Evolutionary conservation across 2,329 filamentous ascomycete species (phyloP), one percentile per base, ranked within the genome.

Genomic region (Paradendryphiella salina): DNA sequence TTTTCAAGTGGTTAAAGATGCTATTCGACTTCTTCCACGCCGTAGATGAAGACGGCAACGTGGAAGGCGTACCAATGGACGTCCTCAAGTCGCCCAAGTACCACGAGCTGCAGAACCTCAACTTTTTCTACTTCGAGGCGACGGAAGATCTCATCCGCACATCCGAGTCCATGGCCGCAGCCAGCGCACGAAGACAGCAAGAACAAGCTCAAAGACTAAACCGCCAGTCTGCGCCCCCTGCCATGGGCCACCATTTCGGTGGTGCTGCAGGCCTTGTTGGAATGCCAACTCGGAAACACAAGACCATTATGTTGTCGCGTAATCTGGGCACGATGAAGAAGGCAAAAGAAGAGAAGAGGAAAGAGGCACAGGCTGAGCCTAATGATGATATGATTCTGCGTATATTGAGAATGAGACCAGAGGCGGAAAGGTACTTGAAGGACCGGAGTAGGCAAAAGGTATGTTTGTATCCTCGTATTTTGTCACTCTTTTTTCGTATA

Each of bases 341-440:
- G 69, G 91, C 89, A 33, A 97, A 97, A 75, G 91, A 96, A 72
- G 93, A 96, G 75, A 96, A 96, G 77, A 82, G 94, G 57, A 91
- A 92, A 64, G 93, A 97, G 71, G 90, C 91, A 1, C 94, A 99
- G 71, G 93, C 94, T 1, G 94, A 97, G 71, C 93, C 94, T 1
- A 96, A 88, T 70, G 94, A 99, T 73, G 94, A 99, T 71, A 97
- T 97, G 89, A 97, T 99, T 60, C 75, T 99, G 64, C 83, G 94
- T 15, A 99, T 99, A 59, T 75, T 99, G 60, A 83, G 94, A 43
- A 99, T 99, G 94, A 81, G 94, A 38, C 90, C 91, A 2, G 94
- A 97, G 76, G 94, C 94, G 3, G 82, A 86, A 40, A 78, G 83
- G 28, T 99, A 99, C 74, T 80, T 99, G 54, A 90, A 89, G 66